Conservation (phyloP, 1,139 yeast genomes). For the Lizanozyma gosingica region DNA sequence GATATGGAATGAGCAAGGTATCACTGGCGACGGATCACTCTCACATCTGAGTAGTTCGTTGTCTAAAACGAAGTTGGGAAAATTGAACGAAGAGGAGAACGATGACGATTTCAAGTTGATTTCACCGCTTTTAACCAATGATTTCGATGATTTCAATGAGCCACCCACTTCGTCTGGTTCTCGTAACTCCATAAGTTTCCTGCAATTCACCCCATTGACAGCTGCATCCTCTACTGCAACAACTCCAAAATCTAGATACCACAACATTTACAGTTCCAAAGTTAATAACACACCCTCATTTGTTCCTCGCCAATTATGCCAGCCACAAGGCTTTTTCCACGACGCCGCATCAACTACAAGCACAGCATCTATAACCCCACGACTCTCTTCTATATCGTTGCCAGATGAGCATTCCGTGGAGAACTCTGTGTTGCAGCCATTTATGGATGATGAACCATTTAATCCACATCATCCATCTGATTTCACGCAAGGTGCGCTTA, state of each 20-base stretch:
- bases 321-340: not conserved
- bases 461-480: not conserved
- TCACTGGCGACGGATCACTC: not conserved
- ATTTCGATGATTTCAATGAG: slow-evolving; percentile 1
- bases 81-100: not conserved
- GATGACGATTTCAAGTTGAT: not conserved
- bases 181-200: not conserved
- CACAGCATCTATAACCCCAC: not conserved
- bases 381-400: not conserved
- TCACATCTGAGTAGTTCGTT: not conserved
- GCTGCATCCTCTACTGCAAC: slow-evolving; percentile 1
- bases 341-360: not conserved
- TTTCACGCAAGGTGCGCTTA: not conserved
- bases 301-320: slow-evolving; percentile 10
- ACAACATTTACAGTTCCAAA: slow-evolving; percentile 14
- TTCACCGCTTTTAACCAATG: not conserved
- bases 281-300: slow-evolving; percentile 17
- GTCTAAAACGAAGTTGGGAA: not conserved
- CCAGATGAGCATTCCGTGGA: not conserved
- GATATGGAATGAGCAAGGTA: not conserved
- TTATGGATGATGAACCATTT: not conserved
- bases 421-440: not conserved
- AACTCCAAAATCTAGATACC: not conserved
- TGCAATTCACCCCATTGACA: slow-evolving; percentile 1
- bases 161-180: not conserved